Conservation (phyloP, 2,329 filamentous ascomycete species). For the Penicillium sp. region DNA sequence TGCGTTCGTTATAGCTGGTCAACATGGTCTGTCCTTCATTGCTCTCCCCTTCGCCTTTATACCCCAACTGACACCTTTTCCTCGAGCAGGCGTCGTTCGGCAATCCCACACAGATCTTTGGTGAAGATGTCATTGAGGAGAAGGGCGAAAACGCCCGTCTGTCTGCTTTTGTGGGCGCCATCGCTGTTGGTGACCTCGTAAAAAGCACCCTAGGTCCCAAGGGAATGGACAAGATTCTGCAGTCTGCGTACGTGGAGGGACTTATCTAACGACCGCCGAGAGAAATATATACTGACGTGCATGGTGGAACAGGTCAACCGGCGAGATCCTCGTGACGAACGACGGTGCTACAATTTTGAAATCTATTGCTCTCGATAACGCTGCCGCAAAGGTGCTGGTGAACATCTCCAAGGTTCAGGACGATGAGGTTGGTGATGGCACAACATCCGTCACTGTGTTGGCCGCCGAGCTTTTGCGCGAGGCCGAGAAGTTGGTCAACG, state of each 20-base stretch:
- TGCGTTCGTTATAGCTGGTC: slow-evolving; percentile 21
- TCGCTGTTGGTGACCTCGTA: slow-evolving; percentile 93
- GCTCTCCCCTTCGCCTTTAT: background rate
- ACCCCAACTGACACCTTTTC: slow-evolving; percentile 3
- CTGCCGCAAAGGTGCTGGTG: slow-evolving; percentile 94
- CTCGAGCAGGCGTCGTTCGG: slow-evolving; percentile 37
- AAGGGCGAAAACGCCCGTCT: slow-evolving; percentile 99
- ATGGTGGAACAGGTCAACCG: slow-evolving; percentile 67
- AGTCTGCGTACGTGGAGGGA: slow-evolving; percentile 71
- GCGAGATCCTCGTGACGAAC: slow-evolving; percentile 97
- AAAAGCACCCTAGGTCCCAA: slow-evolving; percentile 97
- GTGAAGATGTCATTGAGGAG: slow-evolving; percentile 93
- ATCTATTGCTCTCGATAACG: slow-evolving; percentile 96
- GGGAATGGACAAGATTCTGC: slow-evolving; percentile 98
- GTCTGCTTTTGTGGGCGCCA: slow-evolving; percentile 96
- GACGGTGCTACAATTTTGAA: slow-evolving; percentile 98
- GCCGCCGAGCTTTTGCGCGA: slow-evolving; percentile 93
- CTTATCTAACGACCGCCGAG: slow-evolving; percentile 15
- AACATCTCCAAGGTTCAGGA: slow-evolving; percentile 99
- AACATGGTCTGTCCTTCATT: slow-evolving; percentile 30
- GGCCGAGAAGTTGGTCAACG: slow-evolving; percentile 93
- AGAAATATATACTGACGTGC: slow-evolving; percentile 10
- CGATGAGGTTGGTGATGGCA: slow-evolving; percentile 96
- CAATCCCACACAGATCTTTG: slow-evolving; percentile 96
- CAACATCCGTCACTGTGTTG: slow-evolving; percentile 94